These are phyloP conservation scores for Neurospora sp. DNA, from an alignment of 495 filamentous ascomycete species.

Conservation along the genomic window DNA sequence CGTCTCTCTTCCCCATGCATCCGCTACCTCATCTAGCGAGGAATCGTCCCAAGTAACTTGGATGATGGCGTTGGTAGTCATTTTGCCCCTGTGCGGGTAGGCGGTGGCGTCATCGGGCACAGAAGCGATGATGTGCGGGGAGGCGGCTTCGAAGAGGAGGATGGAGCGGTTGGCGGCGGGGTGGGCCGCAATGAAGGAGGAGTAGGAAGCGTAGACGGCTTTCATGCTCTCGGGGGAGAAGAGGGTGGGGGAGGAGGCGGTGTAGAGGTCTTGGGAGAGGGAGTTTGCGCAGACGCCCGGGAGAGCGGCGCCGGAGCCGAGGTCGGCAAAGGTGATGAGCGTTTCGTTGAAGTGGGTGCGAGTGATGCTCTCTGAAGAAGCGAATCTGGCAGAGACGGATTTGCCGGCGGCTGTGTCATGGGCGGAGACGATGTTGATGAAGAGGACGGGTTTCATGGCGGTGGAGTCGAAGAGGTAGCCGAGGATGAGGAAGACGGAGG, in stretches of 20 bases:
- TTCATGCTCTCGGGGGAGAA: not conserved
- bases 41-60: not conserved
- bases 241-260: not conserved
- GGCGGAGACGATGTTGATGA: not conserved
- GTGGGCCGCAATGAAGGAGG: not conserved
- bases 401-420: not conserved
- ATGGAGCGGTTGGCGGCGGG: not conserved
- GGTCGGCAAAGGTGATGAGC: constrained; percentile 68
- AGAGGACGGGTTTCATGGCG: not conserved
- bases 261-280: not conserved
- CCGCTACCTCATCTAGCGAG: not conserved
- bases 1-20: not conserved
- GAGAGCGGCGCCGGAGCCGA: constrained; percentile 43
- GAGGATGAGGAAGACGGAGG: constrained; percentile 25
- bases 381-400: not conserved
- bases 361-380: not conserved
- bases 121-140: not conserved
- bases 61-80: not conserved
- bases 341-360: not conserved
- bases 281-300: not conserved
- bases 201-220: not conserved
- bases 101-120: not conserved
- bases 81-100: not conserved
- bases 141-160: not conserved
- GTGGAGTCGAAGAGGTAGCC: not conserved